phyloP scores from a whole-genome alignment of 1,284 basidiomycete genomes.

The Neotropicomus parvogracilis region DNA sequence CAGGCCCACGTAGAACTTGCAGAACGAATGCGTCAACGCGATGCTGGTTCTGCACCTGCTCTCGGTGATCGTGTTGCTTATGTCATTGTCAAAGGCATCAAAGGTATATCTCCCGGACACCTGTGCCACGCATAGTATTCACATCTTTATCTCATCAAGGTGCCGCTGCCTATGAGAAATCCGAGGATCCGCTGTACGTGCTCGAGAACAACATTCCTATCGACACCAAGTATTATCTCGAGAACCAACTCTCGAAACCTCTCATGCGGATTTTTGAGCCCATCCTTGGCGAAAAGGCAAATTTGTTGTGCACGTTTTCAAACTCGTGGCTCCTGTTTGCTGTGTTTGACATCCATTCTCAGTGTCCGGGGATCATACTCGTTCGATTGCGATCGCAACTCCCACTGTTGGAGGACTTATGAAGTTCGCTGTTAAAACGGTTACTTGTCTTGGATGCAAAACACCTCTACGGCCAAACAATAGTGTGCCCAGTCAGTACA shows the following conservation, averaged over 20 bases:
- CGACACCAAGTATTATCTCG: conserved; percentile 94
- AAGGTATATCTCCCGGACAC: conserved; percentile 49
- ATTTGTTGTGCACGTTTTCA: conserved; percentile 67
- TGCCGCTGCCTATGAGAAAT: conserved; percentile 97
- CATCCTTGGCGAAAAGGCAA: conserved; percentile 88
- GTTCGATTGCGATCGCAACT: conserved; percentile 91
- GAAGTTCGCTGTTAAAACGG: conserved; percentile 94
- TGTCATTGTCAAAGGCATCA: conserved; percentile 93
- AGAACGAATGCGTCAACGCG: conserved; percentile 90
- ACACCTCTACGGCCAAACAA: conserved; percentile 75
- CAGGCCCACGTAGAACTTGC: conserved; percentile 95
- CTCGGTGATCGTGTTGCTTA: conserved; percentile 96
- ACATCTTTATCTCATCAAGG: conserved; percentile 42
- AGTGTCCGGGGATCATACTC: conserved; percentile 93
- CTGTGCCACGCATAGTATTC: background rate
- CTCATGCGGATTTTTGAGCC: conserved; percentile 96
- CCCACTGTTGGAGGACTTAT: conserved; percentile 92
- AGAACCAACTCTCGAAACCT: conserved; percentile 94
- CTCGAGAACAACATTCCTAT: conserved; percentile 96
- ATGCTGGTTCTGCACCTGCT: conserved; percentile 91
- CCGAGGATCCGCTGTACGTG: conserved; percentile 93
- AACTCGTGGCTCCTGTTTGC: background rate
- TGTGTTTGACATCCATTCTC: conserved; percentile 13
- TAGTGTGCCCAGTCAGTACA: conserved; percentile 57
- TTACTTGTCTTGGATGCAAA: conserved; percentile 92